Evolutionary conservation across 495 filamentous ascomycete genomes (phyloP), one percentile per base, ranked within the genome.

Genomic region (Massariosphaeria phaeospora): DNA sequence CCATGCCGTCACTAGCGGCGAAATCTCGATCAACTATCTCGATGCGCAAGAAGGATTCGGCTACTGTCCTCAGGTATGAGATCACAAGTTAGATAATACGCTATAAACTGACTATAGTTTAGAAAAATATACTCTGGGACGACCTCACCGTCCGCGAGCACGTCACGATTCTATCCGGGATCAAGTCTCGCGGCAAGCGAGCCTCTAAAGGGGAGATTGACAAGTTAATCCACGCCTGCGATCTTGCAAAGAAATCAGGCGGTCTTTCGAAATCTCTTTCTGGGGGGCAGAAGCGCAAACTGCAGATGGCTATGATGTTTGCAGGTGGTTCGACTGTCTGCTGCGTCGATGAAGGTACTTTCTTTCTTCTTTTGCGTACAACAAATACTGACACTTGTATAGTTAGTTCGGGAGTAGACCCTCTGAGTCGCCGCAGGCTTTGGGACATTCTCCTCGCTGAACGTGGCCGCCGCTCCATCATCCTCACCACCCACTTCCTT

Each of bases 261-360:
- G 82, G 87, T 0, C 70, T 72, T 56, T 76, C 86, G 0, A 77
- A 76, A 49, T 86, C 85, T 1, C 73, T 95, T 4, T 93, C 88
- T 2, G 89, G 89, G 5, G 89, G 89, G 0, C 89, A 95, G 68
- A 94, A 91, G 68, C 76, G 89, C 20, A 94, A 94, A 67, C 72
- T 91, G n/a, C 89, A 95, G 64, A 77, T 95, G 9, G 84, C 84
- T n/a, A 89, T 91, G 80, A 94, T 93, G 88, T 80, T 95, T 47
- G 89, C 86, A 21, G 89, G 89, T 33, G 89, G 88, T 15, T 87
- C 83, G 54, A 79, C 76, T 13, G 81, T 95, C 6, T 95, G 89
- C 67, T 90, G 87, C 67, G 84, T 95, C 7, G 89, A 95, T 64
- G 89, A 95, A 64, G 88, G 91, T 3, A 88, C n/a, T n/a, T n/a